Percentiles rank a stretch among this genome's conserved stretches.
Conservation (phyloP, 306 rosid species). For the Albizia julibrissin region DNA sequence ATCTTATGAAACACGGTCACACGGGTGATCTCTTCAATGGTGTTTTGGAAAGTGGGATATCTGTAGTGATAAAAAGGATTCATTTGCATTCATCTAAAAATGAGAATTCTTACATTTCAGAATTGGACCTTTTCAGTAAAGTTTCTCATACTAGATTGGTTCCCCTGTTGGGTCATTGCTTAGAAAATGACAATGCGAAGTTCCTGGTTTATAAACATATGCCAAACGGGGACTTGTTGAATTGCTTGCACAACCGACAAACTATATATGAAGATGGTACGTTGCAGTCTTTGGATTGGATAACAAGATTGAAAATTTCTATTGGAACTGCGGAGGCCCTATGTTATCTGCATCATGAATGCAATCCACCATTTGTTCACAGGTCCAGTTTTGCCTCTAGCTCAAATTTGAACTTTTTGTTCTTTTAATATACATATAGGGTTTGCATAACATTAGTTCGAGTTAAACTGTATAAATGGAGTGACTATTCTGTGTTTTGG, state of each 20-base stretch:
- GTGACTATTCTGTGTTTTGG: constrained; percentile 40
- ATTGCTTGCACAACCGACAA: constrained; percentile 63
- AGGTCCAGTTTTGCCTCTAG: constrained; percentile 51
- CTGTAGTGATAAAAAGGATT: constrained; percentile 69
- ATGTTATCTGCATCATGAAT: constrained; percentile 83
- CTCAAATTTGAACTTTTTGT: neutral
- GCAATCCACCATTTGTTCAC: constrained; percentile 84
- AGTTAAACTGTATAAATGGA: constrained; percentile 15
- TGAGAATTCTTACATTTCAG: constrained; percentile 56
- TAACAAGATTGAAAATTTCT: constrained; percentile 92
- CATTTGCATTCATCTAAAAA: constrained; percentile 53
- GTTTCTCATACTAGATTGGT: constrained; percentile 75
- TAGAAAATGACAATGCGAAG: constrained; percentile 85
- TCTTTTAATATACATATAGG: neutral
- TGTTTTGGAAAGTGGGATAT: constrained; percentile 72
- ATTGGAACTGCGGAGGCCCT: constrained; percentile 92
- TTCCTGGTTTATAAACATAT: constrained; percentile 75
- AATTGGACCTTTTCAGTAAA: constrained; percentile 78
- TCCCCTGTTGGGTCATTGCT: constrained; percentile 81
- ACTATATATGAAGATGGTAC: constrained; percentile 56
- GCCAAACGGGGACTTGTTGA: constrained; percentile 87
- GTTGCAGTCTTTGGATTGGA: constrained; percentile 94
- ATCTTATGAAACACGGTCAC: constrained; percentile 78
- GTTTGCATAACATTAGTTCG: neutral
- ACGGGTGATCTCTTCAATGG: constrained; percentile 84